These are phyloP conservation scores for Paecilomyces variotii DNA, from an alignment of 2,329 filamentous ascomycete genomes.

Conservation along the genomic window DNA sequence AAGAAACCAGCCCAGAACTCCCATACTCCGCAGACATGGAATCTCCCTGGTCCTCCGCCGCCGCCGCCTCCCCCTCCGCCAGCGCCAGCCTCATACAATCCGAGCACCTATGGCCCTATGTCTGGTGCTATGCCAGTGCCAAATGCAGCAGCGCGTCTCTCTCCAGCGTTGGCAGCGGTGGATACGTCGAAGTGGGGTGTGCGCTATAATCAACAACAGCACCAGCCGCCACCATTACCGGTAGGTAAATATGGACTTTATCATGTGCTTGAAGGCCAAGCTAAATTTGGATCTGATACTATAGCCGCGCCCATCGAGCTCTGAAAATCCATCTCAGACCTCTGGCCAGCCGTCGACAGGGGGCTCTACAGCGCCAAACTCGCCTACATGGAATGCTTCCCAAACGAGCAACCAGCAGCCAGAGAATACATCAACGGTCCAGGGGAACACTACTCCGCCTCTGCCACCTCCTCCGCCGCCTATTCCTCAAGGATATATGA, in stretches of 20 bases:
- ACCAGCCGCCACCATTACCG: conserved; percentile 28
- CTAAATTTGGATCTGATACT: conserved; percentile 4
- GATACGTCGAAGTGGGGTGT: conserved; percentile 38
- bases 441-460: conserved; percentile 16
- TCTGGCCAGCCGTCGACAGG: conserved; percentile 5
- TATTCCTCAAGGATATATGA: conserved; percentile 31
- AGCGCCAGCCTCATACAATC: conserved; percentile 20
- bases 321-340: conserved; percentile 8
- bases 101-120: conserved; percentile 28
- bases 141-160: conserved; percentile 10
- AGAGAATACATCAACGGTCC: conserved; percentile 15
- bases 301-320: conserved; percentile 31
- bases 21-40: conserved; percentile 15
- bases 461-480: conserved; percentile 35
- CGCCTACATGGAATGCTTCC: conserved; percentile 9
- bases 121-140: conserved; percentile 13
- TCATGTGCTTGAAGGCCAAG: background rate
- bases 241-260: conserved; percentile 16
- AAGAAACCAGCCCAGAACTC: conserved; percentile 11
- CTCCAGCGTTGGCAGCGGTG: conserved; percentile 7
- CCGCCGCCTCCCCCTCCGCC: conserved; percentile 6
- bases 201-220: conserved; percentile 30
- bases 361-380: conserved; percentile 11
- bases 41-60: conserved; percentile 9
- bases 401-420: conserved; percentile 10